phyloP scores from a whole-genome alignment of 2,329 filamentous ascomycete species.

The Trichophyton simii region DNA sequence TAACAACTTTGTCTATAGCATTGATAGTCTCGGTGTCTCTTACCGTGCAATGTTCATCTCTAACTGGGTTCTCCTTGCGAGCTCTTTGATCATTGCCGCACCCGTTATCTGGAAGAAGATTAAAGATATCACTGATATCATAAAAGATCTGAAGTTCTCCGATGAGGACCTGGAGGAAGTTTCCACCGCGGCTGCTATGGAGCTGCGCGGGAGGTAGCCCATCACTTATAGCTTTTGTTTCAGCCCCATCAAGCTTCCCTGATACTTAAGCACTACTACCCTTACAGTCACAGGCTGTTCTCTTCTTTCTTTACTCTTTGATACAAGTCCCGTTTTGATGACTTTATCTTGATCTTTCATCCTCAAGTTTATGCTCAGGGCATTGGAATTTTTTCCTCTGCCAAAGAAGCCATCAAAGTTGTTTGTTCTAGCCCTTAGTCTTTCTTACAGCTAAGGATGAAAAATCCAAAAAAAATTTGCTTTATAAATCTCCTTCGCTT shows the following conservation, averaged over 20 bases:
- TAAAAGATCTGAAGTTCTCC: constrained; percentile 72
- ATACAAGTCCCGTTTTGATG: not conserved
- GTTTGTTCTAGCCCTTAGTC: not conserved
- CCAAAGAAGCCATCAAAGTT: not conserved
- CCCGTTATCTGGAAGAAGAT: constrained; percentile 71
- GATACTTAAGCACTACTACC: not conserved
- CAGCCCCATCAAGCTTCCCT: not conserved
- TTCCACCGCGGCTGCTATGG: constrained; percentile 4
- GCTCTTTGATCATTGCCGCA: constrained; percentile 59
- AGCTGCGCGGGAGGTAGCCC: not conserved
- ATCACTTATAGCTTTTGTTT: not conserved
- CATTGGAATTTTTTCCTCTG: not conserved
- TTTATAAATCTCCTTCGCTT: not conserved
- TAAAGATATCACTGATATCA: constrained; percentile 62
- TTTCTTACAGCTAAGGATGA: not conserved
- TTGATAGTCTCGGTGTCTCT: constrained; percentile 50
- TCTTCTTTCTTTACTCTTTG: not conserved
- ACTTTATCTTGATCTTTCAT: not conserved
- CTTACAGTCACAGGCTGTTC: not conserved
- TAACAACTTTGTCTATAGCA: constrained; percentile 46
- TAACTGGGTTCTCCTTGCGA: constrained; percentile 64
- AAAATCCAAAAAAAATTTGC: not conserved
- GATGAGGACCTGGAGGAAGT: constrained; percentile 73
- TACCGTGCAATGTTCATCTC: constrained; percentile 62
- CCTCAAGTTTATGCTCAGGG: not conserved